These are phyloP conservation scores for Phytophthora tubulina DNA, from an alignment of 352 stramenopile species.

Conservation along the genomic window DNA sequence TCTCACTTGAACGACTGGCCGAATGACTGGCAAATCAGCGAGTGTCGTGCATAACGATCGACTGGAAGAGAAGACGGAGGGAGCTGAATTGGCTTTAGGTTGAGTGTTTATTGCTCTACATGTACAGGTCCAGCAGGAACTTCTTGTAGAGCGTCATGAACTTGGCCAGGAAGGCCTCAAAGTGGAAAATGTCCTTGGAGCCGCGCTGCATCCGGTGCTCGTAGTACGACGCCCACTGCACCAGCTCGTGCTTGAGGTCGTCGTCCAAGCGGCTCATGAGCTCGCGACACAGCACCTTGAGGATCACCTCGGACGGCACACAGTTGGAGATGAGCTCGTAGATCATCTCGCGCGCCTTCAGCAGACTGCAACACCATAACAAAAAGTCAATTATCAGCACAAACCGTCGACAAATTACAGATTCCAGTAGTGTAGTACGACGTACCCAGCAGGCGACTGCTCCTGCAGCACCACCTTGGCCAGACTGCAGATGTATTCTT, in stretches of 20 bases:
- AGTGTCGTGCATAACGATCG: constrained; percentile 15
- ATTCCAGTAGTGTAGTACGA: background rate
- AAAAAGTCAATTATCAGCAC: background rate
- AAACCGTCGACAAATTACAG: background rate
- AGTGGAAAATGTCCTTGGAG: constrained; percentile 99
- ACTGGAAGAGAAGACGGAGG: background rate
- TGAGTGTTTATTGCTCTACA: constrained; percentile 49
- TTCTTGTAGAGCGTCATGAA: constrained; percentile 99
- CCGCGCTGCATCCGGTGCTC: constrained; percentile 96
- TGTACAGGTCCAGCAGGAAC: constrained; percentile 96
- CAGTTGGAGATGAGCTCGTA: constrained; percentile 99
- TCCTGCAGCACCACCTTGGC: constrained; percentile 95
- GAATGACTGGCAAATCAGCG: constrained; percentile 29
- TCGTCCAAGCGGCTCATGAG: constrained; percentile 96
- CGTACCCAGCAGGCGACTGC: constrained; percentile 93
- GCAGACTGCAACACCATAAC: constrained; percentile 64
- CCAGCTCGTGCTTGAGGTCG: constrained; percentile 96
- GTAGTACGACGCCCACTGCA: constrained; percentile 88
- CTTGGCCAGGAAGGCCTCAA: constrained; percentile 99
- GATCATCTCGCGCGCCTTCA: constrained; percentile 96
- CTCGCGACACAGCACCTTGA: constrained; percentile 92
- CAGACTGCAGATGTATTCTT: constrained; percentile 96
- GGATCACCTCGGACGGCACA: constrained; percentile 97
- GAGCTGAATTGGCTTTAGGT: background rate
- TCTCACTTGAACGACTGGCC: constrained; percentile 1